Conservation (phyloP, 257 asterid genomes). For the Jacaranda copaia region DNA sequence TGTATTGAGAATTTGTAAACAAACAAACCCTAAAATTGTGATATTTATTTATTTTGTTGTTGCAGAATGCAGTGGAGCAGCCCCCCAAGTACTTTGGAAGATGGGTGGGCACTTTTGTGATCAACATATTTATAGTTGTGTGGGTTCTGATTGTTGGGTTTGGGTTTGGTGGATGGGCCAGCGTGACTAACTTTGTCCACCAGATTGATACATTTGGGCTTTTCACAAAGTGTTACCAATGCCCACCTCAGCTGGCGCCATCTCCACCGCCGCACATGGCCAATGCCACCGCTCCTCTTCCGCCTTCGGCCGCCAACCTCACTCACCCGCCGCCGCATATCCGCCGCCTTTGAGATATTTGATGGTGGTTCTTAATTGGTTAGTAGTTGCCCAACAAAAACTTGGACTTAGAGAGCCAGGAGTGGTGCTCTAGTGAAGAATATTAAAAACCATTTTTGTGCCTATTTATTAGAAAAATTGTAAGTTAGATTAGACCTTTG, state of each 20-base stretch:
- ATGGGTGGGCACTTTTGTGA: conserved; percentile 49
- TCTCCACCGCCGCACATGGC: conserved; percentile 34
- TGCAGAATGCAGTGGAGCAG: conserved; percentile 60
- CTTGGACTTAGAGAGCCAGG: no score
- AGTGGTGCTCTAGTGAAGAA: not conserved
- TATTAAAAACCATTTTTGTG: not conserved
- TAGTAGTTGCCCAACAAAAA: no score
- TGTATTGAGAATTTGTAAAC: no score
- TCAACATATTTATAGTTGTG: conserved; percentile 49
- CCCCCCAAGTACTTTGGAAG: conserved; percentile 52
- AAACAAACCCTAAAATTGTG: no score
- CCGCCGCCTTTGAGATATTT: conserved; percentile 25
- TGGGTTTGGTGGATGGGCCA: conserved; percentile 64
- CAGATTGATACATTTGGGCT: conserved; percentile 62
- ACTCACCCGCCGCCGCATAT: conserved; percentile 30
- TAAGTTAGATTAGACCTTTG: conserved; percentile 3
- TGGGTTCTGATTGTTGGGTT: conserved; percentile 58
- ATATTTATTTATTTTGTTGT: not conserved
- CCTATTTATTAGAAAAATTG: not conserved
- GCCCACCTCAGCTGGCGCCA: conserved; percentile 44
- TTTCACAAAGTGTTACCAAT: conserved; percentile 61
- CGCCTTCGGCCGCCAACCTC: conserved; percentile 29
- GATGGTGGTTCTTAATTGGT: no score
- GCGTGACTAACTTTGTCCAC: conserved; percentile 51
- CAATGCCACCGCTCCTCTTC: conserved; percentile 45